phyloP scores from a whole-genome alignment of 2,329 filamentous ascomycete species.

The Daldinia sp. region DNA sequence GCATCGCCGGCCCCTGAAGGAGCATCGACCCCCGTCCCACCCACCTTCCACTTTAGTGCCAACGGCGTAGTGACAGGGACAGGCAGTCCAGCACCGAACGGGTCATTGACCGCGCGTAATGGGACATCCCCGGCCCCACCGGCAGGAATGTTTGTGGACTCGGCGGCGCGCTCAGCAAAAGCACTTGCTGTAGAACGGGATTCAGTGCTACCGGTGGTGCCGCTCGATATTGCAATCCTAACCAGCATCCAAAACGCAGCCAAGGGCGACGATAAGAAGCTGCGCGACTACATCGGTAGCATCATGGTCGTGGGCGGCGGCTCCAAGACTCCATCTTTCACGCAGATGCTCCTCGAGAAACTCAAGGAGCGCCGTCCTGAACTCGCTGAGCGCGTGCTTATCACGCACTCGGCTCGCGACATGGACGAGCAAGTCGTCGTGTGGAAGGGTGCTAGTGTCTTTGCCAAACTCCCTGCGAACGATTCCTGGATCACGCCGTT shows the following conservation, averaged over 20 bases:
- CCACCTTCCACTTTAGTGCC: constrained; percentile 64
- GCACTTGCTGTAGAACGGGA: constrained; percentile 75
- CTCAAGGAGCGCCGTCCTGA: constrained; percentile 73
- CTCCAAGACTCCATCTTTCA: constrained; percentile 81
- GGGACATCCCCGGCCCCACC: constrained; percentile 55
- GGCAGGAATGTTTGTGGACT: constrained; percentile 59
- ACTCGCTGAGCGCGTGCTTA: constrained; percentile 66
- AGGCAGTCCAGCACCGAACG: constrained; percentile 62
- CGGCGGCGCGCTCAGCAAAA: constrained; percentile 59
- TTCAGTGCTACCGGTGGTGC: constrained; percentile 79
- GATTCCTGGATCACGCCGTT: constrained; percentile 91
- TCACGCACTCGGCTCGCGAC: constrained; percentile 80
- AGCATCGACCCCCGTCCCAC: constrained; percentile 69
- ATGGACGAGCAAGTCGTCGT: constrained; percentile 97
- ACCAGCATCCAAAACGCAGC: constrained; percentile 88
- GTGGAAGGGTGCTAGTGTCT: constrained; percentile 98
- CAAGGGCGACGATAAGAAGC: constrained; percentile 89
- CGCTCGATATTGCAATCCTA: constrained; percentile 88
- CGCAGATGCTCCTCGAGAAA: constrained; percentile 82
- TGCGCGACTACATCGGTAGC: constrained; percentile 85
- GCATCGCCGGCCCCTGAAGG: constrained; percentile 88
- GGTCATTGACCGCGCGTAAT: constrained; percentile 53
- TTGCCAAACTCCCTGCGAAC: constrained; percentile 89
- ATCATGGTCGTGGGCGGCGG: constrained; percentile 93
- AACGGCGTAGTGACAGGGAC: constrained; percentile 55